Base-by-base conservation (phyloP, 2,329 filamentous ascomycete species). In the Aspergillus nomiae region DNA sequence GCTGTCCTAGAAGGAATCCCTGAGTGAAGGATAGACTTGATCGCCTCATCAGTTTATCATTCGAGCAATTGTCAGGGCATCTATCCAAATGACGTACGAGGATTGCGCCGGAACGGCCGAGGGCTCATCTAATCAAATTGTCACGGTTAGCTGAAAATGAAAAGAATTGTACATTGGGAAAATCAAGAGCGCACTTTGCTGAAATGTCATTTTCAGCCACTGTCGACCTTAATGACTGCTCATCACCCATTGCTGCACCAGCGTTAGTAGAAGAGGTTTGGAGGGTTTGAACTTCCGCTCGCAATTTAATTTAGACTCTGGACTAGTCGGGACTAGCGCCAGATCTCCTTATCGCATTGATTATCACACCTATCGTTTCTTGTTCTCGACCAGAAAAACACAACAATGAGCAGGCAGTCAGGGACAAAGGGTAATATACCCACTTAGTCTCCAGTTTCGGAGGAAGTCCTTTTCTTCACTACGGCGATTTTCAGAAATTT, bases 1-100 rank as follows among this genome's bases (percentile, higher is more conserved):
- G 85, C 78, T 99, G 95, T 56, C 95, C 95, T 36, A 98, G 85
- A 56, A 99, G 88, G 70, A 99, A 90, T 32, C 95, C 95, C 76
- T 97, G 92, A 0, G 92, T 96, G 78, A 98, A 98, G 41, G 92
- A 95, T 69, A 95, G 84, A 46, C 92, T 94, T 73, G 28, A 48
- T 26, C 55, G 58, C 46, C 64, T 60, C 28, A 54, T 58, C 50
- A 61, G 38, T 28, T 53, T 45, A 45, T 59, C 26, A 58, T n/a
- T 50, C n/a, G 34, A 45, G 30, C 9, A 38, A 62, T 26, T 26
- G n/a, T 50, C 16, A 21, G 41, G 32, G 38, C 50, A 34, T 45
- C 57, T 30, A 38, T 24, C 45, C 30, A 10, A 21, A 58, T 59
- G 59, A 70, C 79, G 64, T 74, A 81, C 80, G 79, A 81, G 53